Percentiles rank a stretch among this genome's conserved stretches.
Evolutionary conservation across 1,139 yeast species (phyloP).

Genomic region (Protomyces arabidopsidicola): DNA sequence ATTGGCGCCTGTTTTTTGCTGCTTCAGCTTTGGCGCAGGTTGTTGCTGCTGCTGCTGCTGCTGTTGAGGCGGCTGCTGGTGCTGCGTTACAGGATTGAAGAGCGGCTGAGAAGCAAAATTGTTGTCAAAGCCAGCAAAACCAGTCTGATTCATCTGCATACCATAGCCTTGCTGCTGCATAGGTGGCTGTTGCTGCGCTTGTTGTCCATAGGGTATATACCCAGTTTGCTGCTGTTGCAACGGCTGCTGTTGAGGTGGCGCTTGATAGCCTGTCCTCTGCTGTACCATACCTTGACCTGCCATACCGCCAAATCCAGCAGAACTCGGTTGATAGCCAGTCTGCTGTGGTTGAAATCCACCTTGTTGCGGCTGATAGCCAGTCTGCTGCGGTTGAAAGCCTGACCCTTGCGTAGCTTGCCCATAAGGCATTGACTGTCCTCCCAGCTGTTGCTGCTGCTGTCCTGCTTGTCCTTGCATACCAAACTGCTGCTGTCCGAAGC

Average conservation of each 20-base stretch:
- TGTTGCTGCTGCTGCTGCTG: conserved; percentile 34
- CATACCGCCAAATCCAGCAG: not conserved
- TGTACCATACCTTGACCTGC: conserved; percentile 11
- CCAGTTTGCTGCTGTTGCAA: not conserved
- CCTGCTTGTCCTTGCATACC: conserved; percentile 2
- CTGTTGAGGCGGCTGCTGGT: conserved; percentile 7
- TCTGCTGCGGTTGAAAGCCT: conserved; percentile 32
- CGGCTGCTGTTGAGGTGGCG: conserved; percentile 1
- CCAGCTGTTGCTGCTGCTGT: conserved; percentile 32
- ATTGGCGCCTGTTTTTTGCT: conserved; percentile 37
- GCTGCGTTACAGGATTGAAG: not conserved
- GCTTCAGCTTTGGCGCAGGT: conserved; percentile 34
- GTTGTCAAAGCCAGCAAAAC: conserved; percentile 8
- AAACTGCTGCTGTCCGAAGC: not conserved
- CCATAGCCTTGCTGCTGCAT: conserved; percentile 19
- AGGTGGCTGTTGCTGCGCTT: conserved; percentile 6
- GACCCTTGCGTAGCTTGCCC: conserved; percentile 40
- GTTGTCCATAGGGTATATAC: not conserved
- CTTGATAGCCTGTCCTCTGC: conserved; percentile 36
- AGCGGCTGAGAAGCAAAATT: not conserved
- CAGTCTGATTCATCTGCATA: not conserved
- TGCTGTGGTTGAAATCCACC: conserved; percentile 35
- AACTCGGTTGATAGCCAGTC: conserved; percentile 37
- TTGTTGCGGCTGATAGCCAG: conserved; percentile 3
- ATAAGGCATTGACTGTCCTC: conserved; percentile 35